Conservation (phyloP, 441 rosid species). For the Mallotus japonicus region DNA sequence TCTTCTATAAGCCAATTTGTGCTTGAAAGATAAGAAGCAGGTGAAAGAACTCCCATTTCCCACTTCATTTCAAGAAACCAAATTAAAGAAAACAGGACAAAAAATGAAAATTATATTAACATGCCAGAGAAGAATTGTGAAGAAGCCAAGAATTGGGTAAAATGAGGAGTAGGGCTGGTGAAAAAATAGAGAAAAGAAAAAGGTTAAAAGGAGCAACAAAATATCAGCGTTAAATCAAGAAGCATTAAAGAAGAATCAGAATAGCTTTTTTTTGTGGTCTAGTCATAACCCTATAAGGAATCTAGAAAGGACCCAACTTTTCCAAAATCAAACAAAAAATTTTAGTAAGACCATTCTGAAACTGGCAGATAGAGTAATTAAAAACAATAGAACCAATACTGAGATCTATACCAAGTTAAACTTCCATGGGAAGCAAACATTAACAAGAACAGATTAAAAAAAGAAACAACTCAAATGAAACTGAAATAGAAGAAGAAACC, state of each 20-base stretch:
- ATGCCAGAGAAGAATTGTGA: background rate
- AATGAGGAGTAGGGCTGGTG: slow-evolving; percentile 3
- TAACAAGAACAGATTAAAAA: slow-evolving; percentile 2
- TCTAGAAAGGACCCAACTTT: slow-evolving; percentile 52
- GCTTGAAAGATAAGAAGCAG: slow-evolving; percentile 51
- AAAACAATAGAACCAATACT: slow-evolving; percentile 16
- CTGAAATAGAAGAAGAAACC: slow-evolving; percentile 7
- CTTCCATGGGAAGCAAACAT: slow-evolving; percentile 18
- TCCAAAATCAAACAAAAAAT: slow-evolving; percentile 17
- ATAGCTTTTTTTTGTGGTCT: slow-evolving; percentile 41
- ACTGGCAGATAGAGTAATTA: background rate
- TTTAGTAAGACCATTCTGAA: slow-evolving; percentile 17
- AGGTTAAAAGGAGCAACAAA: slow-evolving; percentile 27
- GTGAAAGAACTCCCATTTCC: slow-evolving; percentile 65
- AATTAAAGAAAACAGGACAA: background rate
- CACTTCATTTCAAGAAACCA: slow-evolving; percentile 50
- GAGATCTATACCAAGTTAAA: slow-evolving; percentile 35
- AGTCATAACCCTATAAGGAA: slow-evolving; percentile 59
- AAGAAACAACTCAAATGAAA: slow-evolving; percentile 12
- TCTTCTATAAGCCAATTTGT: slow-evolving; percentile 71
- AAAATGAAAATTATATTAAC: background rate
- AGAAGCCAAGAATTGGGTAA: background rate
- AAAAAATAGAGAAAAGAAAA: slow-evolving; percentile 14
- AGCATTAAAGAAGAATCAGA: slow-evolving; percentile 60
- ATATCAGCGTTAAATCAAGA: slow-evolving; percentile 57